Evolutionary conservation across 2,329 filamentous ascomycete genomes (phyloP), one percentile per base, ranked within the genome.

Genomic region (Fusarium praegraminearum): DNA sequence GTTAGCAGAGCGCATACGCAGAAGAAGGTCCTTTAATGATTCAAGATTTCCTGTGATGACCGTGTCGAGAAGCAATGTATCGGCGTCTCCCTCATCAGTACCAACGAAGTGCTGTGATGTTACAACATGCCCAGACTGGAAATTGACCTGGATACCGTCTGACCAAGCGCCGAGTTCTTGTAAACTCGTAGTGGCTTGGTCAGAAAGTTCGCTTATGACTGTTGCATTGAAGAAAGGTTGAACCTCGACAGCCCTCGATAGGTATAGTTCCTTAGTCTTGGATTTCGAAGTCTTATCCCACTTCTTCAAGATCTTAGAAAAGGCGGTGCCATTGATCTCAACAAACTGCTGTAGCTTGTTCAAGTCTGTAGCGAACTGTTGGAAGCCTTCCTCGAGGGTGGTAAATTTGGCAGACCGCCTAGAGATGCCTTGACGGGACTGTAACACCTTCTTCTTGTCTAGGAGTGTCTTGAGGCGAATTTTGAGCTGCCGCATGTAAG

Each of bases 231-330:
- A 99, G 80, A 97, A 98, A 9, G 96, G 96, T 76, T 98, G 96
- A 10, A 98, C 94, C 80, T 99, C 96, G 67, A 99, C 95, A 11
- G 96, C 96, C 64, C 96, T 88, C 12, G 97, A 97, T 36, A 99
- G 89, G 78, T 98, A 99, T 41, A 98, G 87, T 82, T 98, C 96
- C 80, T 99, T 99, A 63, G 96, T 98, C 80, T 95, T 95, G 53
- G 95, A 98, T 86, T 98, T 99, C 73, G 95, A 98, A 2, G 94
- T 98, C 87, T 99, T 99, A 82, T 99, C 96, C 96, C 96, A 99
- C 88, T 99, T 99, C 83, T 99, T 99, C 69, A 99, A 83, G 63
- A 99, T 99, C 80, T 99, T 99, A 30, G 95, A 98, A 79, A 98
- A 98, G 18, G 94, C 96, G 3, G 93, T 98, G 76, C 96, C 95